Evolutionary conservation across 164 flowering plant species (phyloP).

Genomic region (Annona cherimola): DNA sequence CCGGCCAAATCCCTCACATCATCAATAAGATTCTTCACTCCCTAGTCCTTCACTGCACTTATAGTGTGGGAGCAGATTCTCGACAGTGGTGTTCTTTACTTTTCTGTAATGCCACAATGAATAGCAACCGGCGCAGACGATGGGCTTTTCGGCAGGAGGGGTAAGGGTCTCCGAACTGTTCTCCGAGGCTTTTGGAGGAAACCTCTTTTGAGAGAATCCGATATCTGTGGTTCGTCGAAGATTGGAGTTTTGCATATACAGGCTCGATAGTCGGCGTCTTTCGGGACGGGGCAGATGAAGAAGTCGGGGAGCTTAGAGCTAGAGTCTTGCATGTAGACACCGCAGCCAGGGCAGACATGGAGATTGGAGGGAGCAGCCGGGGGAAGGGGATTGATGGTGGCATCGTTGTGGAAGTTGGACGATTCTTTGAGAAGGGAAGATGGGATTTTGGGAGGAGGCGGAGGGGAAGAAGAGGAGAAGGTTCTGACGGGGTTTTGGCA

Average conservation of each 20-base stretch:
- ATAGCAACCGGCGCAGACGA: conserved; percentile 87
- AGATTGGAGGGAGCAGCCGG: conserved; percentile 27
- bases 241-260: conserved; percentile 28
- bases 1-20: conserved; percentile 69
- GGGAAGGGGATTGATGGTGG: conserved; percentile 42
- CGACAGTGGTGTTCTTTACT: conserved; percentile 70
- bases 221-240: conserved; percentile 55
- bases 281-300: conserved; percentile 50
- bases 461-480: not conserved
- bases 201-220: conserved; percentile 58
- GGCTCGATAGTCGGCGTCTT: conserved; percentile 30
- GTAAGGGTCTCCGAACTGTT: not conserved
- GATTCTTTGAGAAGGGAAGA: conserved; percentile 1
- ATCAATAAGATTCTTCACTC: conserved; percentile 68
- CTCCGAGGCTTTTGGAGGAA: conserved; percentile 15
- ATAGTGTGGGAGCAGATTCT: conserved; percentile 91
- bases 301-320: conserved; percentile 69
- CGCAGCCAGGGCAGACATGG: conserved; percentile 80
- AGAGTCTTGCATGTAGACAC: conserved; percentile 71
- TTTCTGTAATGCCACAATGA: conserved; percentile 70
- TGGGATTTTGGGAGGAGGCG: not conserved
- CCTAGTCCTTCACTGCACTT: conserved; percentile 82
- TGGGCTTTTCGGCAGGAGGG: conserved; percentile 27
- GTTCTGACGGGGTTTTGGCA: not conserved
- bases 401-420: conserved; percentile 46